A percentile compares a stretch with the other conserved stretches of the same genome.
phyloP scores from a whole-genome alignment of 345 rosid genomes.

The Eutrema japonicum region DNA sequence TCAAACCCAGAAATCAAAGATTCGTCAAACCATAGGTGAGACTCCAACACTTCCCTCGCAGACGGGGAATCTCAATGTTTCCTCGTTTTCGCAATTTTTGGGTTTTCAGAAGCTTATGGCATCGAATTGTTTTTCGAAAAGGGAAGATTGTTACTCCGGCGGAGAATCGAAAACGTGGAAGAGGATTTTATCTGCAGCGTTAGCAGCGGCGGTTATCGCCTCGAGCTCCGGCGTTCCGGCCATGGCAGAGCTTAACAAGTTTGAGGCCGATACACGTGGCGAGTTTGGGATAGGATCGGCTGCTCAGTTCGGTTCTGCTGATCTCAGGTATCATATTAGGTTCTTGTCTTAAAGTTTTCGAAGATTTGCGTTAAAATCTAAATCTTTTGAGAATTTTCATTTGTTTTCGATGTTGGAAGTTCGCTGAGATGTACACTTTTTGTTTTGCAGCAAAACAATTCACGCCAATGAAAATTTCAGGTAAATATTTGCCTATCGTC shows the following conservation, averaged over 20 bases:
- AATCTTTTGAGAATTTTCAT: not conserved
- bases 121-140: constrained; percentile 45
- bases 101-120: constrained; percentile 5
- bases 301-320: constrained; percentile 89
- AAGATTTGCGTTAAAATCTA: too few species aligned
- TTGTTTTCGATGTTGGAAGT: not conserved
- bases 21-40: constrained; percentile 38
- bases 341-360: constrained; percentile 11
- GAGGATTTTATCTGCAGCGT: constrained; percentile 59
- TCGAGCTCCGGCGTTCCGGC: constrained; percentile 60
- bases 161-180: constrained; percentile 56
- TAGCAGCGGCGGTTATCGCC: constrained; percentile 62
- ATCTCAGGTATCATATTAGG: constrained; percentile 55
- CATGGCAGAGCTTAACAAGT: constrained; percentile 82
- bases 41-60: not conserved
- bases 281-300: constrained; percentile 95
- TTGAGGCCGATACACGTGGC: constrained; percentile 81
- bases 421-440: constrained; percentile 28
- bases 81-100: not conserved
- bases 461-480: constrained; percentile 86
- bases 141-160: constrained; percentile 50
- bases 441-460: constrained; percentile 72
- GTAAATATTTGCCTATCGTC: constrained; percentile 31
- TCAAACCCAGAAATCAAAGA: constrained; percentile 27
- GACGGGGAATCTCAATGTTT: not conserved